phyloP scores from a whole-genome alignment of 179 eudicot species.

The Gypsophila paniculata region DNA sequence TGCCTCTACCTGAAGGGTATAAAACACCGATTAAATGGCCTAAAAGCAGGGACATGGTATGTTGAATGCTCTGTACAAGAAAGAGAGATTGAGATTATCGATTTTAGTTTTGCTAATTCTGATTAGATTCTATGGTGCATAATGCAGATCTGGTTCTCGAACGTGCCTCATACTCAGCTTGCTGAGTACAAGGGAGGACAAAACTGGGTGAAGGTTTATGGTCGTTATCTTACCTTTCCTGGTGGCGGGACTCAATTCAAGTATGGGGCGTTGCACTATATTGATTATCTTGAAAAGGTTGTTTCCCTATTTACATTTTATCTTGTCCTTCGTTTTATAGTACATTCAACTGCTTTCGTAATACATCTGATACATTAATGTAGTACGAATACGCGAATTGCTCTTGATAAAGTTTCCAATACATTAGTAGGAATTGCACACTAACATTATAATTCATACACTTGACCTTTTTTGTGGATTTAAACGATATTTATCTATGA shows the following conservation, averaged over 20 bases:
- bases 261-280: constrained; percentile 36
- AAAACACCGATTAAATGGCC: constrained; percentile 40
- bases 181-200: constrained; percentile 36
- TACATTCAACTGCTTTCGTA: constrained; percentile 12
- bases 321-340: constrained; percentile 1
- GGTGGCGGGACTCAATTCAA: constrained; percentile 50
- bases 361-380: too few relatives aligned
- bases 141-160: constrained; percentile 39
- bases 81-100: neutral
- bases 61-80: neutral
- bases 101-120: constrained; percentile 5
- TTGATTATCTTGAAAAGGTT: constrained; percentile 35
- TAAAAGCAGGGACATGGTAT: constrained; percentile 50
- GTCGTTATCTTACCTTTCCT: constrained; percentile 38
- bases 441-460: too few relatives aligned
- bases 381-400: too few relatives aligned
- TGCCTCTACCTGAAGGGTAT: constrained; percentile 42
- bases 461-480: too few relatives aligned
- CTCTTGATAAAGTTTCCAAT: too few relatives aligned
- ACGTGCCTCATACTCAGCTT: constrained; percentile 44
- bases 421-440: too few relatives aligned
- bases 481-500: too few relatives aligned
- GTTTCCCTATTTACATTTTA: neutral
- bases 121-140: constrained; percentile 17
- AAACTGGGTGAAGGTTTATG: constrained; percentile 42